Percentiles rank a stretch among this genome's conserved stretches.
Conservation (phyloP, 2,329 filamentous ascomycete genomes). For the Cladosporium sp. region DNA sequence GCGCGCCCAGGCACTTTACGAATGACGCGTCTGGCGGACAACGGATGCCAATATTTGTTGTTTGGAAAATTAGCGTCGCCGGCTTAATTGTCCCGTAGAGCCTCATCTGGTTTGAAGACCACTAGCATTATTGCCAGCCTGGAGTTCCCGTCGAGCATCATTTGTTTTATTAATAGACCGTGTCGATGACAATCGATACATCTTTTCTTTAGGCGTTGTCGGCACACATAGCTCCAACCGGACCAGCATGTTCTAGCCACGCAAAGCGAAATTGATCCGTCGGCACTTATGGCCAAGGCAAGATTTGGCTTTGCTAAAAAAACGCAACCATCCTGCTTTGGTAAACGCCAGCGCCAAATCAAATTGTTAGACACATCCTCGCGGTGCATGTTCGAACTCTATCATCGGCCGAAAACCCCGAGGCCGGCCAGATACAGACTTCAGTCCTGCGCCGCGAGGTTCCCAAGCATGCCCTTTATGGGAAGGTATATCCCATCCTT, state of each 20-base stretch:
- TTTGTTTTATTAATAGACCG: neutral
- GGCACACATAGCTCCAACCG: neutral
- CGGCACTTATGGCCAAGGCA: neutral
- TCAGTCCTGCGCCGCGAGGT: neutral
- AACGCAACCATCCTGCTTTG: neutral
- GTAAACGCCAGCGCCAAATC: neutral
- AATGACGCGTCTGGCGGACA: neutral
- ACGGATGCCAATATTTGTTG: neutral
- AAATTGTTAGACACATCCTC: neutral
- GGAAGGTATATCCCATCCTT: too few relatives aligned
- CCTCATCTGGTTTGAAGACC: neutral
- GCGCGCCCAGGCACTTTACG: neutral
- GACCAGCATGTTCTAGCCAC: neutral
- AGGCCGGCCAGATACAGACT: too few relatives aligned
- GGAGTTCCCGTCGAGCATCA: neutral
- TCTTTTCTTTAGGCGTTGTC: neutral
- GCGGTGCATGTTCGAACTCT: neutral
- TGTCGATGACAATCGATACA: neutral
- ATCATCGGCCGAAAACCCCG: neutral
- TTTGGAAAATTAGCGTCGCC: neutral
- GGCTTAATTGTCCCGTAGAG: neutral
- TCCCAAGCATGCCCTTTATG: too few relatives aligned
- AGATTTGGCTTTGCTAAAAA: neutral
- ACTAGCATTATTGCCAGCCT: too few relatives aligned
- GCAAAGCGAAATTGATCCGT: neutral